Conservation (phyloP, 768 basidiomycete species). For the Boletus vermiculosoides region DNA sequence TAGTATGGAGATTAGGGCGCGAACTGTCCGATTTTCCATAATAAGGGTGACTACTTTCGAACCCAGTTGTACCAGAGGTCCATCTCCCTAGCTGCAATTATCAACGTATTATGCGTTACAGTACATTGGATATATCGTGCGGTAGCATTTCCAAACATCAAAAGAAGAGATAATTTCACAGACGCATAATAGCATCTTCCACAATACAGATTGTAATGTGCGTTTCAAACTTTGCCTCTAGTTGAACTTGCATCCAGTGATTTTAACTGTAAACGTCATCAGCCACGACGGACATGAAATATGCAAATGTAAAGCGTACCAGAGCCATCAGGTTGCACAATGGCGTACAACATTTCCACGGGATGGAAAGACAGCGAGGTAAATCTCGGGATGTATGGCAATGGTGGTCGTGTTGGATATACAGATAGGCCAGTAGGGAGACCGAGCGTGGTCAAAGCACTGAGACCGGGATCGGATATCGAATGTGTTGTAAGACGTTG, state of each 20-base stretch:
- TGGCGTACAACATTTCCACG: slow-evolving; percentile 77
- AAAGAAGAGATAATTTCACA: slow-evolving; percentile 10
- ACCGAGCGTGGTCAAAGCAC: slow-evolving; percentile 41
- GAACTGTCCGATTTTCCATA: too few species aligned
- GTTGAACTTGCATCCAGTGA: slow-evolving; percentile 56
- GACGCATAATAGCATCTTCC: neutral
- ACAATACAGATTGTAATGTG: neutral
- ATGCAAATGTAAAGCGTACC: slow-evolving; percentile 34
- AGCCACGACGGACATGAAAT: neutral
- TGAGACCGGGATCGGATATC: slow-evolving; percentile 37
- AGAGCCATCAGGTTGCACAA: slow-evolving; percentile 69
- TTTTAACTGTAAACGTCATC: slow-evolving; percentile 41
- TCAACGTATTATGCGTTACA: slow-evolving; percentile 4
- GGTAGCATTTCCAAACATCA: slow-evolving; percentile 9
- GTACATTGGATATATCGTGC: slow-evolving; percentile 22
- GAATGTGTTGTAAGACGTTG: slow-evolving; percentile 65
- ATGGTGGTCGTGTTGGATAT: slow-evolving; percentile 56
- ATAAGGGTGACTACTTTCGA: neutral
- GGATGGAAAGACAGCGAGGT: slow-evolving; percentile 81
- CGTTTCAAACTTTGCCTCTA: slow-evolving; percentile 2
- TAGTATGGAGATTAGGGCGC: too few species aligned
- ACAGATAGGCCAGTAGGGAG: slow-evolving; percentile 55
- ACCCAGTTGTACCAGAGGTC: neutral
- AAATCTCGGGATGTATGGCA: slow-evolving; percentile 57
- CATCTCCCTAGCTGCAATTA: neutral